Evolutionary conservation across 2,329 filamentous ascomycete genomes (phyloP).

Genomic region (Hypoxylon sp.): DNA sequence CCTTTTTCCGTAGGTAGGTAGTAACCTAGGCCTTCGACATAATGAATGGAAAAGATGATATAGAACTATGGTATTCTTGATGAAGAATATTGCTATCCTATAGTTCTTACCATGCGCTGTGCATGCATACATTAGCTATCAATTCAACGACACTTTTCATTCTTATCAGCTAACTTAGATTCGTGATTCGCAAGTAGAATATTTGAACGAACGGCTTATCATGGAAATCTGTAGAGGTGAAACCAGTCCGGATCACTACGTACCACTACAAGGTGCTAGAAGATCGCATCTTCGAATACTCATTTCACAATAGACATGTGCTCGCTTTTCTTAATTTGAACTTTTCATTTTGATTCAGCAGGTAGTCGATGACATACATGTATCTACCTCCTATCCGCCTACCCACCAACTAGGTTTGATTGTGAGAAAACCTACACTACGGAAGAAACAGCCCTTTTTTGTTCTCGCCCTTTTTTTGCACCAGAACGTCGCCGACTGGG

Average conservation of each 20-base stretch:
- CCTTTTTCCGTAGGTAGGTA: not conserved
- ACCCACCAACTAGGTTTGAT: conserved; percentile 6
- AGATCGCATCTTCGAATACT: not conserved
- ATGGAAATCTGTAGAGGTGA: not conserved
- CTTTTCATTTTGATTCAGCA: conserved; percentile 21
- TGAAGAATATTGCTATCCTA: not conserved
- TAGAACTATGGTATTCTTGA: not conserved
- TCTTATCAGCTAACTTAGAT: not conserved
- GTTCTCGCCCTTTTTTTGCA: not conserved
- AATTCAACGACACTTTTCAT: not conserved
- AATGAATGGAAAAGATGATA: not conserved
- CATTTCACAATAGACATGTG: not conserved
- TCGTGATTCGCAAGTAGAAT: not conserved
- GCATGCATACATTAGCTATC: not conserved
- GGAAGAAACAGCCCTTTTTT: conserved; percentile 10
- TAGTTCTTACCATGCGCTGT: not conserved
- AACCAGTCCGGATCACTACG: not conserved
- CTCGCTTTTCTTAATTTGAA: conserved; percentile 9
- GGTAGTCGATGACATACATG: not conserved
- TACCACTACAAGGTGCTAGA: not conserved
- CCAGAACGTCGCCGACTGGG: not conserved
- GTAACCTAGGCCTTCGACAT: not conserved
- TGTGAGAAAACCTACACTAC: not conserved
- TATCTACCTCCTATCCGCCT: conserved; percentile 19
- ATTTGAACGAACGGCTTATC: not conserved